Conservation (phyloP, 768 basidiomycete species). For the Mycena amicta region DNA sequence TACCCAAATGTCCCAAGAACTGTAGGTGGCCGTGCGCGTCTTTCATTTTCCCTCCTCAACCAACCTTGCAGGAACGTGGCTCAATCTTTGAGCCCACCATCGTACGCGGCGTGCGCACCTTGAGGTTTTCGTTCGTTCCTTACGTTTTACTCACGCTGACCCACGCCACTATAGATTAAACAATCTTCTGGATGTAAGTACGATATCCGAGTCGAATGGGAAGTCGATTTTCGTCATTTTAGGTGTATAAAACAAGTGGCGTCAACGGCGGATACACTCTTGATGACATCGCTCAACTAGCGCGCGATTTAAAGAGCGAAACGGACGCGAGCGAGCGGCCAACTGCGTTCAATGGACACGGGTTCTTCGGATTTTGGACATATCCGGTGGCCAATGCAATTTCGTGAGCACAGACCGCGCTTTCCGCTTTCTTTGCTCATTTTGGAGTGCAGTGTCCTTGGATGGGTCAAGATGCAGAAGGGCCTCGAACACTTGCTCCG, state of each 20-base stretch:
- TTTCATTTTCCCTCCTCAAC: too few species aligned
- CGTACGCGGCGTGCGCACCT: slow-evolving; percentile 41
- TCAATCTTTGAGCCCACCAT: slow-evolving; percentile 45
- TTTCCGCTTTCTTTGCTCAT: too few species aligned
- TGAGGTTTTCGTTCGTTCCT: too few species aligned
- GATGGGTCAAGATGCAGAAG: slow-evolving; percentile 14
- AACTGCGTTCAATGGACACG: slow-evolving; percentile 25
- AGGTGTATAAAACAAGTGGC: slow-evolving; percentile 11
- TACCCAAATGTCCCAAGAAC: slow-evolving; percentile 41
- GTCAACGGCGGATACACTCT: slow-evolving; percentile 23
- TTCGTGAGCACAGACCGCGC: slow-evolving; percentile 29
- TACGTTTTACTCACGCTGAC: too few species aligned
- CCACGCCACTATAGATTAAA: too few species aligned
- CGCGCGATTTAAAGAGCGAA: slow-evolving; percentile 35
- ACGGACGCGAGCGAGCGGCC: slow-evolving; percentile 29
- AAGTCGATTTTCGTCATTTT: background rate
- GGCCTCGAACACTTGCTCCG: background rate
- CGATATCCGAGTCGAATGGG: background rate
- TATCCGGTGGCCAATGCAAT: slow-evolving; percentile 40
- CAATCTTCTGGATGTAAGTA: slow-evolving; percentile 35
- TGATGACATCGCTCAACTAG: slow-evolving; percentile 34
- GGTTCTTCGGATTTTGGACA: slow-evolving; percentile 37
- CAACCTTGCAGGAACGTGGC: slow-evolving; percentile 38
- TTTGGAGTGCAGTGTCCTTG: slow-evolving; percentile 1
- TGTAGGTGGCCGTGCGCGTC: too few species aligned